These are phyloP conservation scores for Triticum monococcum DNA, from an alignment of 176 grass and related monocot genomes.

Conservation along the genomic window DNA sequence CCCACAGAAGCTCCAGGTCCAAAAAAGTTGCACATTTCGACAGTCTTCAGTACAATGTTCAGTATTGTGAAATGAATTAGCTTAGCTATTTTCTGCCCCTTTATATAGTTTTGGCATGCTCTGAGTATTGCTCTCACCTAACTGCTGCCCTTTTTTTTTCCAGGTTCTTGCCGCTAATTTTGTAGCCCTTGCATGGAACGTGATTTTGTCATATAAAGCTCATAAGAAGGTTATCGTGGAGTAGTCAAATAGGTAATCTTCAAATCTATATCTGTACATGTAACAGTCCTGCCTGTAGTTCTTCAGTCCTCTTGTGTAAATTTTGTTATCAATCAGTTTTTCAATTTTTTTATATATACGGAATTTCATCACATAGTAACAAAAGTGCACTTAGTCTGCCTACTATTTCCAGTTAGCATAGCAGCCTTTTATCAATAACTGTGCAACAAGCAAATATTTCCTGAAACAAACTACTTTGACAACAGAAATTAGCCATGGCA, in stretches of 20 bases:
- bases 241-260: conserved; percentile 18
- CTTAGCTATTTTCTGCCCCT: background rate
- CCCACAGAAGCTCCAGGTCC: conserved; percentile 89
- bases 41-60: background rate
- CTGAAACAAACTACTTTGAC: background rate
- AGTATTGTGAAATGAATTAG: background rate
- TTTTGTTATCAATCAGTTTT: background rate
- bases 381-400: background rate
- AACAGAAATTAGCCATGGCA: background rate
- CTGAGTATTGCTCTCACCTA: background rate
- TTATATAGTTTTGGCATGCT: background rate
- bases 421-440: background rate
- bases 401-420: background rate
- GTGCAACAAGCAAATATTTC: background rate
- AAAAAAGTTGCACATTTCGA: background rate
- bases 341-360: background rate
- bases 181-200: conserved; percentile 30
- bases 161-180: conserved; percentile 32
- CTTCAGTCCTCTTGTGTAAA: background rate
- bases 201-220: conserved; percentile 26
- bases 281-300: background rate
- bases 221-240: conserved; percentile 5
- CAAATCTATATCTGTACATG: background rate
- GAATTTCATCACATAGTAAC: background rate
- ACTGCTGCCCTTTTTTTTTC: background rate